Evolutionary conservation across 352 stramenopile species (phyloP).

Genomic region (Globisporangium heterothallicum): DNA sequence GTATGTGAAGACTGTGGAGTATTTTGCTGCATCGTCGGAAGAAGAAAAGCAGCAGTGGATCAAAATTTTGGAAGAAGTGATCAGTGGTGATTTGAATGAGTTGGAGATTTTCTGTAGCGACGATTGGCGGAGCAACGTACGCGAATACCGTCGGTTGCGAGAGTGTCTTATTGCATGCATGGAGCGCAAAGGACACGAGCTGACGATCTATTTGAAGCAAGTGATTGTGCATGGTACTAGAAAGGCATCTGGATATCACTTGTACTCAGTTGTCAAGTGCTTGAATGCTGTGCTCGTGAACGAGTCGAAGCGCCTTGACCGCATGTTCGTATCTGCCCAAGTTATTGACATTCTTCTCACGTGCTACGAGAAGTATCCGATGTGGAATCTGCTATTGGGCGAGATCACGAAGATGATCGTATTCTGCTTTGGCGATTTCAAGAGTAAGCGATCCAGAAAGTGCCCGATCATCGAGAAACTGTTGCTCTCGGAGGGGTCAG

Average conservation of each 20-base stretch:
- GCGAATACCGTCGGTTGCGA: conserved; percentile 70
- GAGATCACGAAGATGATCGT: conserved; percentile 85
- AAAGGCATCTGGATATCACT: conserved; percentile 58
- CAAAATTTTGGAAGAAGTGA: conserved; percentile 56
- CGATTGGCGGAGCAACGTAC: conserved; percentile 85
- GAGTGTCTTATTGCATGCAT: conserved; percentile 80
- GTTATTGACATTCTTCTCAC: conserved; percentile 63
- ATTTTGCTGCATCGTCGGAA: conserved; percentile 63
- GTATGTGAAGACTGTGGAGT: conserved; percentile 51
- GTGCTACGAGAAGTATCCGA: conserved; percentile 81
- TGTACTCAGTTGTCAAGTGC: conserved; percentile 74
- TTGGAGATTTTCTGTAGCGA: conserved; percentile 87
- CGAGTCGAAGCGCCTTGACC: conserved; percentile 77
- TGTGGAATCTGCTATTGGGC: conserved; percentile 65
- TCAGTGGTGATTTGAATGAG: conserved; percentile 75
- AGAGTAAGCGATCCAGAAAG: conserved; percentile 76
- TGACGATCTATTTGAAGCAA: conserved; percentile 81
- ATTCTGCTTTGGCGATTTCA: conserved; percentile 83
- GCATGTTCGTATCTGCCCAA: conserved; percentile 76
- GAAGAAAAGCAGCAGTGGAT: conserved; percentile 73
- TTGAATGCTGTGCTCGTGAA: conserved; percentile 68
- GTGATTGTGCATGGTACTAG: conserved; percentile 62
- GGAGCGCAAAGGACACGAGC: conserved; percentile 72
- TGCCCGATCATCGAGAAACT: conserved; percentile 77
- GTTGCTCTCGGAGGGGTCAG: conserved; percentile 39